Conservation (phyloP, 2,329 filamentous ascomycete species). For the Scolecobasidium constrictum region DNA sequence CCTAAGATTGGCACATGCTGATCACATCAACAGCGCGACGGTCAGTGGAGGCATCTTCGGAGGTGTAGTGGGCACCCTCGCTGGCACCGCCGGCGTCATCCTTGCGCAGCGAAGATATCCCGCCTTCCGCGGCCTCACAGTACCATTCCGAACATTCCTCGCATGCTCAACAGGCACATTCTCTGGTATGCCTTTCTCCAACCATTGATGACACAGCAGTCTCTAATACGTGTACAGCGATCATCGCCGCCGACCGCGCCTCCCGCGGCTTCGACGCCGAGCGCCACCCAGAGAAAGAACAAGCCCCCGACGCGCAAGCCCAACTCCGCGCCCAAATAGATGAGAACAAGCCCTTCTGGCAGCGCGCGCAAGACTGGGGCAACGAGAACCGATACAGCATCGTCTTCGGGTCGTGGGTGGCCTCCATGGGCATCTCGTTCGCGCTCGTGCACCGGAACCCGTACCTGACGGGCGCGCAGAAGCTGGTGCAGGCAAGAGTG, state of each 20-base stretch:
- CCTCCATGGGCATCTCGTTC: constrained; percentile 65
- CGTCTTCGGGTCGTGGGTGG: constrained; percentile 72
- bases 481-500: constrained; percentile 87
- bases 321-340: constrained; percentile 45
- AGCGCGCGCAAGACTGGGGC: constrained; percentile 62
- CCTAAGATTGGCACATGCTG: not conserved
- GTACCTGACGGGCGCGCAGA: constrained; percentile 66
- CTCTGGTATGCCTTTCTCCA: constrained; percentile 40
- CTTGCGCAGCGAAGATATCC: constrained; percentile 60
- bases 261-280: constrained; percentile 60
- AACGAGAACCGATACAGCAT: constrained; percentile 76
- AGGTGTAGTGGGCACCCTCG: constrained; percentile 53
- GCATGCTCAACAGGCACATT: constrained; percentile 75
- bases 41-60: constrained; percentile 70
- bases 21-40: constrained; percentile 45
- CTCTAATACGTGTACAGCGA: constrained; percentile 34
- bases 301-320: constrained; percentile 54
- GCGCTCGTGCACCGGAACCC: constrained; percentile 67
- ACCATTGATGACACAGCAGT: not conserved
- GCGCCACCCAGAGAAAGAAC: constrained; percentile 51
- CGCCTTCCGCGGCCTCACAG: constrained; percentile 68
- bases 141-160: constrained; percentile 87
- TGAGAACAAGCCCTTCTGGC: constrained; percentile 42
- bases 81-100: constrained; percentile 59
- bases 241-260: constrained; percentile 71